Evolutionary conservation across 1,284 basidiomycete species (phyloP).

Genomic region (Puccinia polysora): DNA sequence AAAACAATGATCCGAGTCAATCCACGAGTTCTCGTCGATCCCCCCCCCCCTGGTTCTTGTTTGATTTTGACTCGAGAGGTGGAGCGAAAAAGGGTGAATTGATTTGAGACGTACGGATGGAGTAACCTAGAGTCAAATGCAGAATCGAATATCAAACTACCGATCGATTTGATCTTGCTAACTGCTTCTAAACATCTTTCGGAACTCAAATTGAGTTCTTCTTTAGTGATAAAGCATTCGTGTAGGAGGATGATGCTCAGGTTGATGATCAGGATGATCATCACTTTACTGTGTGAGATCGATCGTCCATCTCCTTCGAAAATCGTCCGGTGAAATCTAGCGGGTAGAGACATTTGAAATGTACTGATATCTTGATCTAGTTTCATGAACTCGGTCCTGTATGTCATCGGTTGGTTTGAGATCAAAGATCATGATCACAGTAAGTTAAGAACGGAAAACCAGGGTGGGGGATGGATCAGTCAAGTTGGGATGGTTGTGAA

Average conservation of each 20-base stretch:
- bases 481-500: too few relatives aligned
- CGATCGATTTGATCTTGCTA: slow-evolving; percentile 11
- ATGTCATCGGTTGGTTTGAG: too few relatives aligned
- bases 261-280: slow-evolving; percentile 9
- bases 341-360: slow-evolving; percentile 16
- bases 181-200: slow-evolving; percentile 20
- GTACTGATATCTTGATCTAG: slow-evolving; percentile 30
- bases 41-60: too few relatives aligned
- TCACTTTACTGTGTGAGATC: slow-evolving; percentile 20
- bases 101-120: slow-evolving; percentile 29
- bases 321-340: slow-evolving; percentile 9
- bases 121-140: slow-evolving; percentile 24
- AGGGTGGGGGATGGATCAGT: neutral
- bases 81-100: neutral
- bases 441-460: too few relatives aligned
- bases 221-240: slow-evolving; percentile 21
- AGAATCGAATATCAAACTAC: neutral
- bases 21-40: neutral
- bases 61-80: too few relatives aligned
- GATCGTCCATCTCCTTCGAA: slow-evolving; percentile 10
- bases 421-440: too few relatives aligned
- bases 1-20: neutral
- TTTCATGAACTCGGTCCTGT: slow-evolving; percentile 2
- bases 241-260: slow-evolving; percentile 21
- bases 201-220: slow-evolving; percentile 1